These are phyloP conservation scores for Rhododendron simsii DNA, from an alignment of 148 eudicot species.

Conservation along the genomic window DNA sequence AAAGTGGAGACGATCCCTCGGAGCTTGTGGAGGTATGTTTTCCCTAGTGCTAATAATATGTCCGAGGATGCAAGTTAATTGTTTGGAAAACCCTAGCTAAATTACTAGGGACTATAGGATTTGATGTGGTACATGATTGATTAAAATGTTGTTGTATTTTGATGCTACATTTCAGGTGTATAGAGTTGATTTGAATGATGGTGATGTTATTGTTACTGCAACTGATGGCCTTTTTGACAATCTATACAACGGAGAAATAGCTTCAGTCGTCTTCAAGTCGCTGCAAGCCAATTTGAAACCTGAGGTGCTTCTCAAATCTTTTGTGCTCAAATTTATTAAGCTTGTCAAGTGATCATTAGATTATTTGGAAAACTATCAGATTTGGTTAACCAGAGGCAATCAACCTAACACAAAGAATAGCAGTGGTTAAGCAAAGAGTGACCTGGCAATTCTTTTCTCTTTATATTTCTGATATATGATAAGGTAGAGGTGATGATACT, in stretches of 20 bases:
- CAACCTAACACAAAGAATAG: not conserved
- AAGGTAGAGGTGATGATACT: not conserved
- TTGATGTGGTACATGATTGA: not conserved
- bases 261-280: conserved; percentile 43
- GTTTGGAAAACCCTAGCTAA: not conserved
- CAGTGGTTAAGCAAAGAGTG: not conserved
- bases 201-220: conserved; percentile 66
- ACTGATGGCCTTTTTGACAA: conserved; percentile 93
- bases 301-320: conserved; percentile 39
- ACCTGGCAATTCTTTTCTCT: not conserved
- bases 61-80: not conserved
- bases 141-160: not conserved
- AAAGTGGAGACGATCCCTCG: conserved; percentile 43
- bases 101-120: not conserved
- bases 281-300: conserved; percentile 35
- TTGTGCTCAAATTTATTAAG: not conserved
- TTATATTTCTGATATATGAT: not conserved
- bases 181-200: conserved; percentile 55
- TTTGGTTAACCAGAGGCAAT: not conserved
- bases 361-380: not conserved
- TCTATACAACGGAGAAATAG: conserved; percentile 69
- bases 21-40: conserved; percentile 53
- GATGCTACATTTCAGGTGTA: not conserved
- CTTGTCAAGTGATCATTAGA: not conserved
- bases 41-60: not conserved